Conservation (phyloP, 495 filamentous ascomycete species). For the Pseudevernia furfuracea region DNA sequence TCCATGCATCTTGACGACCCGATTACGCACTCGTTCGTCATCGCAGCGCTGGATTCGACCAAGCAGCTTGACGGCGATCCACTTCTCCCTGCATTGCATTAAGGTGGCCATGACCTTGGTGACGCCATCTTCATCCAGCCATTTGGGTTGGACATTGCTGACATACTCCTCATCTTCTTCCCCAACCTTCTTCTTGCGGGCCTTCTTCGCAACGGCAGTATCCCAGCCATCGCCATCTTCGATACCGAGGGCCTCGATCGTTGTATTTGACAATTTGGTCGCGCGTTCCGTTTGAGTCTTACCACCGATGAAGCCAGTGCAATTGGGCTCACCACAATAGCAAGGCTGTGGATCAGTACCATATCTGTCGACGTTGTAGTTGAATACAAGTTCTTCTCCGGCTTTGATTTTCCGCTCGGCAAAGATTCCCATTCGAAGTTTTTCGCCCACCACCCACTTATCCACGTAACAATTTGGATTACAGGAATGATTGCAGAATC, state of each 20-base stretch:
- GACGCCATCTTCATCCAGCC: slow-evolving; percentile 78
- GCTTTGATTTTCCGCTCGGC: slow-evolving; percentile 76
- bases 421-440: slow-evolving; percentile 98
- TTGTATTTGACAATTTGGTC: slow-evolving; percentile 82
- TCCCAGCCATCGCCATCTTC: slow-evolving; percentile 92
- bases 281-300: slow-evolving; percentile 95
- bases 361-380: slow-evolving; percentile 99
- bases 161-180: slow-evolving; percentile 97
- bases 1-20: slow-evolving; percentile 91
- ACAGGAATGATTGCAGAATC: slow-evolving; percentile 99
- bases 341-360: slow-evolving; percentile 94
- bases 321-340: slow-evolving; percentile 93
- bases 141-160: slow-evolving; percentile 77
- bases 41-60: slow-evolving; percentile 82
- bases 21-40: slow-evolving; percentile 79
- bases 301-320: slow-evolving; percentile 91
- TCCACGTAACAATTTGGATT: slow-evolving; percentile 99
- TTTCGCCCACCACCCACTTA: slow-evolving; percentile 99
- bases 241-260: slow-evolving; percentile 92
- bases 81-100: slow-evolving; percentile 98
- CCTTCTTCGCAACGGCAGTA: slow-evolving; percentile 75
- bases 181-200: slow-evolving; percentile 85
- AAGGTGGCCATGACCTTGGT: slow-evolving; percentile 98
- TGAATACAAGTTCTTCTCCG: slow-evolving; percentile 97
- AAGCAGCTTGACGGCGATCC: slow-evolving; percentile 95